phyloP scores from a whole-genome alignment of 345 rosid species.

The Populus nigra region DNA sequence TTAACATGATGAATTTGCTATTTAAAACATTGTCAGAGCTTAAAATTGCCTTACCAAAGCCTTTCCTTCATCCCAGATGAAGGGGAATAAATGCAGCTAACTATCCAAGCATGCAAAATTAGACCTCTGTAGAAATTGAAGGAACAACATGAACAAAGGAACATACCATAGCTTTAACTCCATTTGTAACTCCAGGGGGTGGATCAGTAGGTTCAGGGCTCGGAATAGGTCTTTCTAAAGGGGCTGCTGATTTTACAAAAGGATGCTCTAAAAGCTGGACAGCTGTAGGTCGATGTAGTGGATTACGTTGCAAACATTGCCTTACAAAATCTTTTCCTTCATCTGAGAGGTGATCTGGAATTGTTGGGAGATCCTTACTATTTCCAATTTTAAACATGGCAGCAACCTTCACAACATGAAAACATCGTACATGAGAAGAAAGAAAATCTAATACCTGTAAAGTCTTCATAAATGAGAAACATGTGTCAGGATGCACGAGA shows the following conservation, averaged over 20 bases:
- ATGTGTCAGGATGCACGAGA: background rate
- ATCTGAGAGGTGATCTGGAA: conserved; percentile 63
- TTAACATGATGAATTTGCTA: background rate
- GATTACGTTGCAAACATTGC: conserved; percentile 64
- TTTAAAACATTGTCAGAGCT: background rate
- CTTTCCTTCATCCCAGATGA: conserved; percentile 14
- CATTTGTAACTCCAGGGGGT: conserved; percentile 37
- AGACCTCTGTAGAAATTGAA: background rate
- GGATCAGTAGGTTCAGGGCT: conserved; percentile 42
- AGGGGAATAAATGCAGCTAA: background rate
- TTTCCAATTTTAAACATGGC: conserved; percentile 83
- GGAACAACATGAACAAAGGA: background rate
- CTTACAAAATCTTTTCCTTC: conserved; percentile 67
- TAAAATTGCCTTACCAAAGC: conserved; percentile 10
- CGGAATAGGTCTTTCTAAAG: conserved; percentile 48
- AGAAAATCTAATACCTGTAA: background rate
- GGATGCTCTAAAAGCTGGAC: conserved; percentile 55
- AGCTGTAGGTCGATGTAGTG: conserved; percentile 56
- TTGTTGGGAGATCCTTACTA: conserved; percentile 67
- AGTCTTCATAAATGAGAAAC: background rate
- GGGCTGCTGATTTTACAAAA: conserved; percentile 53
- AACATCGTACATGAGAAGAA: background rate
- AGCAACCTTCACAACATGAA: conserved; percentile 29
- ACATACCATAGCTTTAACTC: conserved; percentile 60
- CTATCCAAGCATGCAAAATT: background rate